phyloP scores from a whole-genome alignment of 148 eudicot genomes.

The Hydrangea macrophylla region DNA sequence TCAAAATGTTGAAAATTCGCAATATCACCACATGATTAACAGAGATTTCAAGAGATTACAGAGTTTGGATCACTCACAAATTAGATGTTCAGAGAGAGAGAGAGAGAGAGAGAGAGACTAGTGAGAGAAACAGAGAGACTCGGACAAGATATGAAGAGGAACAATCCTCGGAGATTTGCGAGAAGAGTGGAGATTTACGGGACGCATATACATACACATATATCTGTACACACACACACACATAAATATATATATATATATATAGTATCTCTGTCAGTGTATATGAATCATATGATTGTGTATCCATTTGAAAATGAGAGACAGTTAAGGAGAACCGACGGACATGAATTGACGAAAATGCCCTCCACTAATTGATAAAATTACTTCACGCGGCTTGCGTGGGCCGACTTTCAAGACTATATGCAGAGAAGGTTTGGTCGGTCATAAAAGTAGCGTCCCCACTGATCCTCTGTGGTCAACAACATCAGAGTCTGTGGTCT shows the following conservation, averaged over 20 bases:
- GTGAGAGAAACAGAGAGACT: not conserved
- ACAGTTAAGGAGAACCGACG: not conserved
- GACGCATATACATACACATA: not conserved
- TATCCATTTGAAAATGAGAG: not conserved
- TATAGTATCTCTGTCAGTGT: not conserved
- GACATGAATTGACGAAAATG: not conserved
- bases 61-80: conserved; percentile 1
- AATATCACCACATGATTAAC: not conserved
- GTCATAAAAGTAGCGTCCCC: not conserved
- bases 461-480: not conserved
- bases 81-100: not conserved
- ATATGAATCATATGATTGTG: not conserved
- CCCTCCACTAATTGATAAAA: not conserved
- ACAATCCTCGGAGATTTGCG: not conserved
- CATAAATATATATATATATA: not conserved
- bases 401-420: not conserved
- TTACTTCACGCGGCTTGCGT: not conserved
- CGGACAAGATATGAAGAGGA: not conserved
- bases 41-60: not conserved
- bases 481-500: not conserved
- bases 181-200: not conserved
- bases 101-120: not conserved
- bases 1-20: not conserved
- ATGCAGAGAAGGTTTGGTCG: not conserved
- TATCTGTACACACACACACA: not conserved